phyloP scores from a whole-genome alignment of 2,329 filamentous ascomycete species.

The Sporothrix brunneoviolacea region DNA sequence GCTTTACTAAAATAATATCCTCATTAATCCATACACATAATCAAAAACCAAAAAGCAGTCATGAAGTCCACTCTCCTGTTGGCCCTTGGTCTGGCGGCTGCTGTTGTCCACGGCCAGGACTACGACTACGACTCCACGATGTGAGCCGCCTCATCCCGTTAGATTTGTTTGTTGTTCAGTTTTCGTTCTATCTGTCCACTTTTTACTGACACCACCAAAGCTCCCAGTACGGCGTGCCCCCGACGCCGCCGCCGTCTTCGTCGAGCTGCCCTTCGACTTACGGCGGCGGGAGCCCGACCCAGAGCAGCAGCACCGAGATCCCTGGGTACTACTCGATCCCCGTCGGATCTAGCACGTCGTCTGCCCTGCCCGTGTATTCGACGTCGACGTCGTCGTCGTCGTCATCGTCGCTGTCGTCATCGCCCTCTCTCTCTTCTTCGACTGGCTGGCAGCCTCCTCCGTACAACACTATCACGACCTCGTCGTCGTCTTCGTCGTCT shows the following conservation, averaged over 20 bases:
- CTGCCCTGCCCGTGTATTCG: not conserved
- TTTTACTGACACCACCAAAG: not conserved
- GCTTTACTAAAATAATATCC: too few relatives aligned
- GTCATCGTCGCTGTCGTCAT: not conserved
- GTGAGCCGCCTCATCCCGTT: not conserved
- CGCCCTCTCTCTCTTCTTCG: not conserved
- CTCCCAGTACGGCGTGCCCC: conserved; percentile 1
- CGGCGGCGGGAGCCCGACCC: not conserved
- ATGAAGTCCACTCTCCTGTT: conserved; percentile 2
- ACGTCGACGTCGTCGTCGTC: not conserved
- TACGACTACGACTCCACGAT: not conserved
- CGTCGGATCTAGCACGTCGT: not conserved
- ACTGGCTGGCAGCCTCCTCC: conserved; percentile 1
- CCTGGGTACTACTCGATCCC: not conserved
- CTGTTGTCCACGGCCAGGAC: not conserved
- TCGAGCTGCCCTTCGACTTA: not conserved
- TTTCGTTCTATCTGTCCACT: not conserved
- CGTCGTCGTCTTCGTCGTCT: not conserved
- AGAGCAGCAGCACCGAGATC: not conserved
- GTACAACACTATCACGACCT: not conserved
- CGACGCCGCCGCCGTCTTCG: not conserved
- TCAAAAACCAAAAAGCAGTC: too few relatives aligned
- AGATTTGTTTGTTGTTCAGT: not conserved
- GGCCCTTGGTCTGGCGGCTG: not conserved
- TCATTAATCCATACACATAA: too few relatives aligned